Evolutionary conservation across 2,329 filamentous ascomycete genomes (phyloP).

Genomic region (Venturia oleaginea): DNA sequence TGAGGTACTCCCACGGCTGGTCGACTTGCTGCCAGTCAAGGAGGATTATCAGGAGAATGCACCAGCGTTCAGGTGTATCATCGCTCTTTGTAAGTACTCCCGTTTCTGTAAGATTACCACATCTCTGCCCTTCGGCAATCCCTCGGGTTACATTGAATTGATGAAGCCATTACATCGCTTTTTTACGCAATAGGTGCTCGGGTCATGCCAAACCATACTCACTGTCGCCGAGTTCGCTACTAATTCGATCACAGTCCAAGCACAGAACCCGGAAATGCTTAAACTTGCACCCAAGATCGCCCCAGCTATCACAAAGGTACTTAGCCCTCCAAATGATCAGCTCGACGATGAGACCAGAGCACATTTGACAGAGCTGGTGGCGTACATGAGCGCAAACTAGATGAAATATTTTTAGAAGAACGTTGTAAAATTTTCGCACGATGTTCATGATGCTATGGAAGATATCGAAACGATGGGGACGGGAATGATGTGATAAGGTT

Average conservation of each 20-base stretch:
- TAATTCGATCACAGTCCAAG: slow-evolving; percentile 43
- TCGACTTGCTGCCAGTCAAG: slow-evolving; percentile 72
- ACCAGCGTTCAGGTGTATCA: slow-evolving; percentile 83
- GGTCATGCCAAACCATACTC: neutral
- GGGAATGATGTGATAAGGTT: neutral
- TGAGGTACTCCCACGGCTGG: slow-evolving; percentile 72
- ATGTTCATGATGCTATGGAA: neutral
- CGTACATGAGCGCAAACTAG: slow-evolving; percentile 28
- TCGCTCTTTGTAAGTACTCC: slow-evolving; percentile 62
- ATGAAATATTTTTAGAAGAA: neutral
- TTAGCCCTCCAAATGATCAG: slow-evolving; percentile 64
- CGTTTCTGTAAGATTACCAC: too few species aligned
- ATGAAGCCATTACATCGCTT: too few species aligned
- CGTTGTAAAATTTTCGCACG: neutral
- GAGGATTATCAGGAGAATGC: slow-evolving; percentile 97
- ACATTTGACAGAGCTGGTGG: slow-evolving; percentile 56
- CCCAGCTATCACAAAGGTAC: slow-evolving; percentile 62
- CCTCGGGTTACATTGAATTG: too few species aligned
- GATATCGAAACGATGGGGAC: neutral
- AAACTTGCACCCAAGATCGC: slow-evolving; percentile 61
- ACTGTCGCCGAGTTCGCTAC: neutral
- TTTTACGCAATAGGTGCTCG: neutral
- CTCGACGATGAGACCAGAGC: slow-evolving; percentile 61
- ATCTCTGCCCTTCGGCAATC: too few species aligned
- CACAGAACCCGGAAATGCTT: slow-evolving; percentile 59